These are phyloP conservation scores for Carnegiea gigantea DNA, from an alignment of 179 eudicot species.

Conservation along the genomic window DNA sequence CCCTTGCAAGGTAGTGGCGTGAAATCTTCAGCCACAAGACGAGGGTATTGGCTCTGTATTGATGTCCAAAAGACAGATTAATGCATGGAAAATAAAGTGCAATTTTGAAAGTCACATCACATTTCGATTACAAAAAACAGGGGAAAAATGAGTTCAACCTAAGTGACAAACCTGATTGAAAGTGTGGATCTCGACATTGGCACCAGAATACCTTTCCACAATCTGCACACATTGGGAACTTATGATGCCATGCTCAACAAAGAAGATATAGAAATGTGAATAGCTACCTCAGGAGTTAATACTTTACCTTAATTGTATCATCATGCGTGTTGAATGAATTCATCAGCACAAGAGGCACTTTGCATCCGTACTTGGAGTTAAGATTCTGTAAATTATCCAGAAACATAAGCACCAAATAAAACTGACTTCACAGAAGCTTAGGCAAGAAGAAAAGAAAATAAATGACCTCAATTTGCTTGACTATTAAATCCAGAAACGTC, in stretches of 20 bases:
- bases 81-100: conserved; percentile 16
- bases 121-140: background rate
- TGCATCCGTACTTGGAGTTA: conserved; percentile 83
- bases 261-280: background rate
- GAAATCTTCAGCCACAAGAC: conserved; percentile 88
- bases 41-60: conserved; percentile 93
- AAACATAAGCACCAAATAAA: background rate
- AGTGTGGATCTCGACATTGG: conserved; percentile 85
- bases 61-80: background rate
- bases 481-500: conserved; percentile 92
- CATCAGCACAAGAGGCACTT: conserved; percentile 90
- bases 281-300: no score
- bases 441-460: background rate
- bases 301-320: conserved; percentile 83
- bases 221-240: conserved; percentile 49
- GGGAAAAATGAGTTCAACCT: background rate
- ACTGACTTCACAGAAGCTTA: background rate
- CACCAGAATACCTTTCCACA: conserved; percentile 71
- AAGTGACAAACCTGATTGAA: conserved; percentile 79
- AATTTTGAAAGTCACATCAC: background rate
- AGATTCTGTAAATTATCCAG: conserved; percentile 47
- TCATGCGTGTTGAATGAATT: conserved; percentile 99
- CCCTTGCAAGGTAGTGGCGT: conserved; percentile 86
- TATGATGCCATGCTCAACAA: conserved; percentile 9
- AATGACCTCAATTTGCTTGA: conserved; percentile 84